Conservation (phyloP, 805 yeast genomes). For the Metschnikowia henanensis region DNA sequence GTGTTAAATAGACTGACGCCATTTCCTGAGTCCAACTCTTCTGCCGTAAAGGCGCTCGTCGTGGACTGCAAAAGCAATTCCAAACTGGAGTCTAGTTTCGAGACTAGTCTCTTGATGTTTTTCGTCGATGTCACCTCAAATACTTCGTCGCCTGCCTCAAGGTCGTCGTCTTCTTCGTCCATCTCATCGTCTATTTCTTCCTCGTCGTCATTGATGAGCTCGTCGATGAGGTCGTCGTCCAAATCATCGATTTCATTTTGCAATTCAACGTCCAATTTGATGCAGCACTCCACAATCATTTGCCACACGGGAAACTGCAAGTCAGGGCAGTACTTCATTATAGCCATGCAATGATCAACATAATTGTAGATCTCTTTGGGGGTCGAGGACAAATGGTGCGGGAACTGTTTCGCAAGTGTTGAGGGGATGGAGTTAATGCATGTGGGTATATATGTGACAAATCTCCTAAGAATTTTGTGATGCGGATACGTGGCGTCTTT, state of each 20-base stretch:
- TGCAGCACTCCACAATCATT: constrained; percentile 71
- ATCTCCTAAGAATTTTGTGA: constrained; percentile 64
- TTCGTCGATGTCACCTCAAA: constrained; percentile 37
- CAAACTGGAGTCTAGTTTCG: constrained; percentile 73
- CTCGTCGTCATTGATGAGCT: constrained; percentile 43
- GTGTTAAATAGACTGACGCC: constrained; percentile 72
- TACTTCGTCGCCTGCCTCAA: constrained; percentile 33
- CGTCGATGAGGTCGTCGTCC: constrained; percentile 67
- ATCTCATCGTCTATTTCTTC: constrained; percentile 44
- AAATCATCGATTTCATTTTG: constrained; percentile 85
- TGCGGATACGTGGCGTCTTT: constrained; percentile 27
- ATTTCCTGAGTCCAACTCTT: constrained; percentile 55
- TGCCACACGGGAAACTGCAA: constrained; percentile 77
- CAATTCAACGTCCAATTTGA: constrained; percentile 87
- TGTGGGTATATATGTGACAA: constrained; percentile 79
- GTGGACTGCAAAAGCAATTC: constrained; percentile 55
- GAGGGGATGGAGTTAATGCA: constrained; percentile 64
- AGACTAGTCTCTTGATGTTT: constrained; percentile 53
- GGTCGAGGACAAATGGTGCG: constrained; percentile 69
- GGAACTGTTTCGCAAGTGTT: constrained; percentile 61
- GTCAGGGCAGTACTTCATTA: constrained; percentile 73
- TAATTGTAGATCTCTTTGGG: constrained; percentile 58
- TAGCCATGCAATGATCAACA: constrained; percentile 57
- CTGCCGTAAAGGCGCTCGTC: constrained; percentile 46
- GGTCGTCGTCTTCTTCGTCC: constrained; percentile 20